These are phyloP conservation scores for Nemania bipapillata DNA, from an alignment of 2,329 filamentous ascomycete genomes.

Conservation along the genomic window DNA sequence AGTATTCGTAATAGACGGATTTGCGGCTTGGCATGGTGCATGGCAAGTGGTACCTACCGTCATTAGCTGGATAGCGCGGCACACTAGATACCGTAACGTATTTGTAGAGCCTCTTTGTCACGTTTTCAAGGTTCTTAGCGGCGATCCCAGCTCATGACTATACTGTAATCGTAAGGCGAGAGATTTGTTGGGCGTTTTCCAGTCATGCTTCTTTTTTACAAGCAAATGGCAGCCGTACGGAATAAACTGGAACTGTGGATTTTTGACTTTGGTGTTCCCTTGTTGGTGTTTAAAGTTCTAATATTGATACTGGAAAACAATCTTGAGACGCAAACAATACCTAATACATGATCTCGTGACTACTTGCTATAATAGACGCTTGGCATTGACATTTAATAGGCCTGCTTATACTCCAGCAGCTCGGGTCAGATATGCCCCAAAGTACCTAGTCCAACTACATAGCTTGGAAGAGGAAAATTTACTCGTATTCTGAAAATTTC, in stretches of 20 bases:
- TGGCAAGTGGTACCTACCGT: background rate
- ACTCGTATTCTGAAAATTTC: background rate
- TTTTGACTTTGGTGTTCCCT: no score
- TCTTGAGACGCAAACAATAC: background rate
- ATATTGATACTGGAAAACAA: no score
- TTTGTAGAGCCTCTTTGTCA: slow-evolving; percentile 17
- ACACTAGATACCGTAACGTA: background rate
- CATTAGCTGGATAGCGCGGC: slow-evolving; percentile 24
- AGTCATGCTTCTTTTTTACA: no score
- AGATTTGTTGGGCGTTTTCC: background rate
- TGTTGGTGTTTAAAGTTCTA: no score
- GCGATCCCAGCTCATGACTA: slow-evolving; percentile 23
- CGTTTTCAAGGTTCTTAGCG: background rate
- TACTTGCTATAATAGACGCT: background rate
- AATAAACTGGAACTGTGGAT: no score
- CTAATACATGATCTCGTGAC: background rate
- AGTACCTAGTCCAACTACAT: background rate
- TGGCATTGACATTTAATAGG: background rate
- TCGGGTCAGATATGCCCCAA: no score
- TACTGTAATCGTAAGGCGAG: slow-evolving; percentile 11
- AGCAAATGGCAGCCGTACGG: no score
- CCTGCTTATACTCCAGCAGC: background rate
- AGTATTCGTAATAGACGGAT: slow-evolving; percentile 5
- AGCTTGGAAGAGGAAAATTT: background rate
- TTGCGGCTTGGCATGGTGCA: background rate